A percentile compares a stretch with the other conserved stretches of the same genome.
These are phyloP conservation scores for Ustulina deusta DNA, from an alignment of 2,329 filamentous ascomycete species.

Conservation along the genomic window DNA sequence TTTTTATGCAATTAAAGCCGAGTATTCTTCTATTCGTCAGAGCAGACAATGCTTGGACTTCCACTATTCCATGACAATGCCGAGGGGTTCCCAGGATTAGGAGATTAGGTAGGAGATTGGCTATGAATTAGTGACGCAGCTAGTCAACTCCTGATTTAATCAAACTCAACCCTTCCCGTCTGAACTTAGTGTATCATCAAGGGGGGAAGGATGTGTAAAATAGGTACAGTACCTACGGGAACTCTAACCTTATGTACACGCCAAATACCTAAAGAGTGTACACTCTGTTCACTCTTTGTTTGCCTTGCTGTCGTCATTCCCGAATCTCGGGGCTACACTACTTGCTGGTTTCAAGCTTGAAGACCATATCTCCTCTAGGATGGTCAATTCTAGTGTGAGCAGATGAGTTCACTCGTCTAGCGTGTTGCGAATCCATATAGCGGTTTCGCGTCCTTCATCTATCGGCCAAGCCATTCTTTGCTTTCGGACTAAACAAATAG, in stretches of 20 bases:
- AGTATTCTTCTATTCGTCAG: conserved; percentile 18
- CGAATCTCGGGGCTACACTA: not conserved
- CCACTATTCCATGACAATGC: not conserved
- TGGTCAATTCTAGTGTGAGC: not conserved
- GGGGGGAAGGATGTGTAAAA: not conserved
- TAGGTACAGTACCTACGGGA: not conserved
- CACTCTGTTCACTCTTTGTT: too few species aligned
- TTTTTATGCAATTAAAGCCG: conserved; percentile 8
- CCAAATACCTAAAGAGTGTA: too few species aligned
- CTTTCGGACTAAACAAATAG: not conserved
- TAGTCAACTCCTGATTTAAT: conserved; percentile 13
- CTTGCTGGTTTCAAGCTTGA: not conserved
- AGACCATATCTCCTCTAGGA: not conserved
- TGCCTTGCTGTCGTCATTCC: not conserved
- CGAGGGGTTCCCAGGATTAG: not conserved
- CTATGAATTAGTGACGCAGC: conserved; percentile 2
- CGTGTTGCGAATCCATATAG: not conserved
- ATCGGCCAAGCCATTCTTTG: not conserved
- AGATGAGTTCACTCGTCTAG: not conserved
- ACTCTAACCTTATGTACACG: not conserved
- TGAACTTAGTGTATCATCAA: conserved; percentile 7
- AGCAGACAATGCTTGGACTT: not conserved
- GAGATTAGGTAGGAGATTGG: not conserved
- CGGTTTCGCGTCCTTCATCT: not conserved
- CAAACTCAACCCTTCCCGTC: not conserved